phyloP scores from a whole-genome alignment of 345 rosid genomes.

The Pistacia atlantica region DNA sequence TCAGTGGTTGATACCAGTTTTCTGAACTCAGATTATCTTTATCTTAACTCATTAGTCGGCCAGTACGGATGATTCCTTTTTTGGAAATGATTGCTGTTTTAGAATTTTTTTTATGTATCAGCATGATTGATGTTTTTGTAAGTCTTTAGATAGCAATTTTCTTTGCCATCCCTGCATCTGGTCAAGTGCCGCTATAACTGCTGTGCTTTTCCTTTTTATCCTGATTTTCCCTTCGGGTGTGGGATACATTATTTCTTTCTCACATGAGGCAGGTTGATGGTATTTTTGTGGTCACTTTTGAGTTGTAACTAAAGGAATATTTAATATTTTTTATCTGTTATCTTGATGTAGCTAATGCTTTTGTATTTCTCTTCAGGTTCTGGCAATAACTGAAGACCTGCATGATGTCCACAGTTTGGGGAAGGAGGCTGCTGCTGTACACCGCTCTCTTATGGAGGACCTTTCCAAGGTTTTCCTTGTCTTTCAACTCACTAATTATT shows the following conservation, averaged over 20 bases:
- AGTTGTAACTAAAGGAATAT: conserved; percentile 6
- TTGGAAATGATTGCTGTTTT: neutral
- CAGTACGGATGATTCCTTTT: neutral
- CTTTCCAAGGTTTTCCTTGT: conserved; percentile 70
- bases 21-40: neutral
- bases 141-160: neutral
- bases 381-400: conserved; percentile 87
- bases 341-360: conserved; percentile 22
- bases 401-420: conserved; percentile 85
- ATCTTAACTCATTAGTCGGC: neutral
- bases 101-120: neutral
- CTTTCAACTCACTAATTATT: conserved; percentile 15
- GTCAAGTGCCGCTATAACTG: neutral
- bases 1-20: neutral
- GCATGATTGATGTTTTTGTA: neutral
- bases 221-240: neutral
- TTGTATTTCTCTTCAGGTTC: conserved; percentile 53
- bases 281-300: neutral
- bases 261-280: neutral
- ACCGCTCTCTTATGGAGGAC: conserved; percentile 71
- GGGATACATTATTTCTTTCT: neutral
- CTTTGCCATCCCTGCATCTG: neutral
- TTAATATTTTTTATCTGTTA: conserved; percentile 10
- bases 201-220: neutral
- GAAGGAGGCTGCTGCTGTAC: conserved; percentile 78